Conservation (phyloP, 257 asterid species). For the Penstemon barbatus region DNA sequence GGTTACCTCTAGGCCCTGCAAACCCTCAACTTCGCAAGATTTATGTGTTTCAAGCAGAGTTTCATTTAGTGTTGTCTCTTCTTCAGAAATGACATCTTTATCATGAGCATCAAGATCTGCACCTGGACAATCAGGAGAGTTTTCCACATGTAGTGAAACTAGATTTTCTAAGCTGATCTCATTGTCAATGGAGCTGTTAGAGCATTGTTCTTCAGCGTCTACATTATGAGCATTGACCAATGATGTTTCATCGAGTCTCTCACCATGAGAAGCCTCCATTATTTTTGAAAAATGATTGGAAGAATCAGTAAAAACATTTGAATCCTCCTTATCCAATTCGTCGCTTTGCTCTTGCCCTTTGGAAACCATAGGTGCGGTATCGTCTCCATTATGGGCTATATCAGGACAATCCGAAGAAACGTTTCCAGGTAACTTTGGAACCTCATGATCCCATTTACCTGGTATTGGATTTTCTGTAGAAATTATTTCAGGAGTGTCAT, state of each 20-base stretch:
- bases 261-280: conserved; percentile 30
- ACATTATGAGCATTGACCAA: conserved; percentile 25
- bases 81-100: conserved; percentile 33
- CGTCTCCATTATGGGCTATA: conserved; percentile 24
- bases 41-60: conserved; percentile 29
- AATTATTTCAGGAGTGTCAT: conserved; percentile 27
- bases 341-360: conserved; percentile 29
- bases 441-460: conserved; percentile 22
- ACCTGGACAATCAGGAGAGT: conserved; percentile 29
- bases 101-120: conserved; percentile 31
- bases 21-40: conserved; percentile 32
- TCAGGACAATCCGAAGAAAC: conserved; percentile 29
- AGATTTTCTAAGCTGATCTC: conserved; percentile 34
- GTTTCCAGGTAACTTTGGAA: conserved; percentile 25
- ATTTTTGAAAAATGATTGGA: conserved; percentile 22
- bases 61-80: conserved; percentile 29
- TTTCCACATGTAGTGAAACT: conserved; percentile 14
- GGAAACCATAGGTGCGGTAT: conserved; percentile 19
- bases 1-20: conserved; percentile 27
- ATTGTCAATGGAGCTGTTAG: conserved; percentile 28
- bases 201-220: conserved; percentile 31
- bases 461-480: conserved; percentile 28
- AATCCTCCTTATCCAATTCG: conserved; percentile 29
- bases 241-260: conserved; percentile 30
- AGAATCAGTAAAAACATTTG: conserved; percentile 31